phyloP scores from a whole-genome alignment of 1,284 basidiomycete genomes.

The Cutaneotrichosporon mucoides region DNA sequence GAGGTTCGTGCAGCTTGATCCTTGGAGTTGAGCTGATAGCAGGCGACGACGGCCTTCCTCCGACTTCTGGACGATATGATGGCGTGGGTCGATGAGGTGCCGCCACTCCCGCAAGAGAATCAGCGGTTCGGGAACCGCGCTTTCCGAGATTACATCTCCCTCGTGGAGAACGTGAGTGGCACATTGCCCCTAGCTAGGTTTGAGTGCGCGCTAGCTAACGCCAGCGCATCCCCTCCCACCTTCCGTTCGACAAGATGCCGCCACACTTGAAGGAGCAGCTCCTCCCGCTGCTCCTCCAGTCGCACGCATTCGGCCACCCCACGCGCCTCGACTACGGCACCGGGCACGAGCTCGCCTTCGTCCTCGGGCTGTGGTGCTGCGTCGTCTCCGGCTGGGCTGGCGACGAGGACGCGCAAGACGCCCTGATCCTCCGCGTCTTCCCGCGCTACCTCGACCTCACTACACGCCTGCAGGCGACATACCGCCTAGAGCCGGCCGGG shows the following conservation, averaged over 20 bases:
- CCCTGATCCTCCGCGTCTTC: constrained; percentile 49
- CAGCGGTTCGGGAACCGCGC: constrained; percentile 94
- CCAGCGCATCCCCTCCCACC: constrained; percentile 58
- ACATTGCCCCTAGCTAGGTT: not conserved
- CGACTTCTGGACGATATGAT: constrained; percentile 66
- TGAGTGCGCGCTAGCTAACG: too few relatives aligned
- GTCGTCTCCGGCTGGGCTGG: constrained; percentile 41
- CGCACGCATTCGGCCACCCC: constrained; percentile 78
- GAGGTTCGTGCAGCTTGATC: constrained; percentile 2
- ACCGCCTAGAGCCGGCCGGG: constrained; percentile 90
- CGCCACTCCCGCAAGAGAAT: constrained; percentile 63
- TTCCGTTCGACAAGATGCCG: constrained; percentile 39
- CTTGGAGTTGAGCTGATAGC: not conserved
- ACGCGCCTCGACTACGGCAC: constrained; percentile 93
- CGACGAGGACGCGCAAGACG: constrained; percentile 42
- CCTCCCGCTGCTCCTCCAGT: constrained; percentile 52
- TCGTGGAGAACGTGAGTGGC: constrained; percentile 64
- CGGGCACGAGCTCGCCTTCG: constrained; percentile 88
- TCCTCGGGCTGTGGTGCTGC: constrained; percentile 60
- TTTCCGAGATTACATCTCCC: constrained; percentile 80
- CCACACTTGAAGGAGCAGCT: constrained; percentile 61
- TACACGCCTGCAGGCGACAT: constrained; percentile 82
- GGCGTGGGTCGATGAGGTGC: constrained; percentile 76
- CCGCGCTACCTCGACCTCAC: constrained; percentile 68
- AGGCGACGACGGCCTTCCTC: constrained; percentile 57